These are phyloP conservation scores for Thermothielavioides terrestris DNA, from an alignment of 495 filamentous ascomycete species.

Conservation along the genomic window DNA sequence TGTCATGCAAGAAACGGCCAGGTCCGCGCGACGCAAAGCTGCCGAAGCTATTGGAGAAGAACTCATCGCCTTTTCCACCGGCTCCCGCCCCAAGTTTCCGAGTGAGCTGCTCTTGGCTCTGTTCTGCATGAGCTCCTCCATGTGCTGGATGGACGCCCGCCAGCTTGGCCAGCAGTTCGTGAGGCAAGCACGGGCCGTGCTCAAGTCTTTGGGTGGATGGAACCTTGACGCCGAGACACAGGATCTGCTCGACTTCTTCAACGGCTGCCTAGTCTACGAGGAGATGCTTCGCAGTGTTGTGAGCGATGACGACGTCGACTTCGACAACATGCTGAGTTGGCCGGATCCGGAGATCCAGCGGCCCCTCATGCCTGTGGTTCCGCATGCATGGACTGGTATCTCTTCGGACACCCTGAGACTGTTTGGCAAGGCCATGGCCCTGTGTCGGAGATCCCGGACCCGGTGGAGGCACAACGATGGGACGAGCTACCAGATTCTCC, in stretches of 20 bases:
- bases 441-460: slow-evolving; percentile 25
- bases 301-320: slow-evolving; percentile 27
- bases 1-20: slow-evolving; percentile 26
- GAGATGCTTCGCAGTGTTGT: slow-evolving; percentile 30
- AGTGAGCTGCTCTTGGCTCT: slow-evolving; percentile 23
- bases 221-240: slow-evolving; percentile 11
- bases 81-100: slow-evolving; percentile 13
- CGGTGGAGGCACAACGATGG: slow-evolving; percentile 26
- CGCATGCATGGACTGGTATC: slow-evolving; percentile 27
- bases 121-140: slow-evolving; percentile 32
- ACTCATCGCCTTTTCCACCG: slow-evolving; percentile 16
- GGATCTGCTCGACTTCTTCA: slow-evolving; percentile 25
- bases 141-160: slow-evolving; percentile 29
- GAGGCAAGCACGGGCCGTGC: slow-evolving; percentile 20
- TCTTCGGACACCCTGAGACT: slow-evolving; percentile 20
- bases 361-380: slow-evolving; percentile 6
- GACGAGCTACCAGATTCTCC: slow-evolving; percentile 20
- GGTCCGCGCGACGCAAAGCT: slow-evolving; percentile 17
- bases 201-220: slow-evolving; percentile 16
- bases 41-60: slow-evolving; percentile 23
- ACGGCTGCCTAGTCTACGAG: slow-evolving; percentile 29
- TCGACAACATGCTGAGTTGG: slow-evolving; percentile 28
- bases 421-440: slow-evolving; percentile 28
- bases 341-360: slow-evolving; percentile 14
- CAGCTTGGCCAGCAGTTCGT: slow-evolving; percentile 25